Evolutionary conservation across 257 asterid genomes (phyloP).

Genomic region (Scutellaria baicalensis): DNA sequence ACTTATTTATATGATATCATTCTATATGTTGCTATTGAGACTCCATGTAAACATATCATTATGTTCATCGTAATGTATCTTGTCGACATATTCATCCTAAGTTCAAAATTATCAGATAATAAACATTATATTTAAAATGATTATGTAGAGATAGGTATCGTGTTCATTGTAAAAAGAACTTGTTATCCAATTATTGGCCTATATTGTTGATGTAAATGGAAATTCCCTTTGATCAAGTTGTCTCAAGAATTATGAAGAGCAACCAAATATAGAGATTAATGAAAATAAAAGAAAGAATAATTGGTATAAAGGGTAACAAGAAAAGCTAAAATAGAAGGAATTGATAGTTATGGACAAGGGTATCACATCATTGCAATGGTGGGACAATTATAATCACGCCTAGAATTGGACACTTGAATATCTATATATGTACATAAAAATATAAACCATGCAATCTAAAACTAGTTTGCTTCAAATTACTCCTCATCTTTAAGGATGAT

Average conservation of each 20-base stretch:
- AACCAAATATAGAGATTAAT: not conserved
- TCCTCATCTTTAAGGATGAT: no score
- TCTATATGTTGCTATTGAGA: no score
- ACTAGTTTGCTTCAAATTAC: no score
- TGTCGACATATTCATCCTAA: no score
- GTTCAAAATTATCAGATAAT: no score
- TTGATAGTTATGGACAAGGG: constrained; percentile 4
- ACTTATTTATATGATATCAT: no score
- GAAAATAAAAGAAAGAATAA: not conserved
- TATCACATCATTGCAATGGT: not conserved
- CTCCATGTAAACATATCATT: no score
- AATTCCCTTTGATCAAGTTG: not conserved
- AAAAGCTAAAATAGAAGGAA: not conserved
- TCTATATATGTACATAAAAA: not conserved
- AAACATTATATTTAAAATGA: no score
- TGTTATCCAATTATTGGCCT: not conserved
- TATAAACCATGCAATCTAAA: not conserved
- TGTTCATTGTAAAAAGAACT: no score
- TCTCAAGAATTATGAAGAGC: not conserved
- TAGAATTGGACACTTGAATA: constrained; percentile 6
- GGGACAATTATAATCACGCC: constrained; percentile 23
- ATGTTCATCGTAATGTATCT: no score
- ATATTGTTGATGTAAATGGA: not conserved
- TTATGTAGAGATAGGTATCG: no score
- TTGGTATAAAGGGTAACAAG: not conserved